Base-by-base conservation (phyloP, 2,329 filamentous ascomycete genomes). In the Coniochaeta sp. region DNA sequence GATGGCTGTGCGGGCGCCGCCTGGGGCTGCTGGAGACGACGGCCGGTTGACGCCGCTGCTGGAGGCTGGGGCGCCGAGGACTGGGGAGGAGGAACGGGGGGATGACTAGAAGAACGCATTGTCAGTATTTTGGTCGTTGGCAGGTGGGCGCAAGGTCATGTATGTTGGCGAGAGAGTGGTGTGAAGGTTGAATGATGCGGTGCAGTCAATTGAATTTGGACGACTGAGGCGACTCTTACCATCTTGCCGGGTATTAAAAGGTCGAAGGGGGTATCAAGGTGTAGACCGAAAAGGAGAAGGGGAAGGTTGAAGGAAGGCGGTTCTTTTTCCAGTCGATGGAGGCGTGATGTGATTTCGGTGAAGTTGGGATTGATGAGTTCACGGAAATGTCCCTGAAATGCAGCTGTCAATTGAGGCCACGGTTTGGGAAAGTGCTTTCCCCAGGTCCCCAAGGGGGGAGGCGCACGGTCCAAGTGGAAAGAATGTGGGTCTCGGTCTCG, bases 1-100 rank as follows among this genome's bases (percentile, higher is more conserved):
- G 79, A 99, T 96, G 64, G 92, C 93, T 67, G 93, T 96, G 74
- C 95, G 92, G 71, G 95, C 92, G 69, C 95, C 95, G 66, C 95
- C 95, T 28, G 95, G 95, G 64, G 92, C 89, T 70, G 91, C 88
- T 63, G 93, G 93, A 57, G 93, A 96, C 33, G 90, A 89, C 60
- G 91, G 88, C 66, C 93, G 91, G 71, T 84, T 87, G 71, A 87
- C 84, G 72, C 84, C 86, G 62, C 87, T 82, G 76, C 89, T 90
- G 62, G 84, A 84, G 67, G 85, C 81, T 67, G 81, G 40, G 54
- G 60, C 81, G 66, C 79, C 73, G 64, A 75, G 75, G 58, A 70
- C 77, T 62, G 86, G 86, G 57, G 87, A 88, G 58, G 84, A 79
- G 60, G 85, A 73, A 65, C 83, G 81, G 62, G 83, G 81, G 65